Evolutionary conservation across 495 filamentous ascomycete genomes (phyloP), one percentile per base, ranked within the genome.

Genomic region (Penicillium turbatum): DNA sequence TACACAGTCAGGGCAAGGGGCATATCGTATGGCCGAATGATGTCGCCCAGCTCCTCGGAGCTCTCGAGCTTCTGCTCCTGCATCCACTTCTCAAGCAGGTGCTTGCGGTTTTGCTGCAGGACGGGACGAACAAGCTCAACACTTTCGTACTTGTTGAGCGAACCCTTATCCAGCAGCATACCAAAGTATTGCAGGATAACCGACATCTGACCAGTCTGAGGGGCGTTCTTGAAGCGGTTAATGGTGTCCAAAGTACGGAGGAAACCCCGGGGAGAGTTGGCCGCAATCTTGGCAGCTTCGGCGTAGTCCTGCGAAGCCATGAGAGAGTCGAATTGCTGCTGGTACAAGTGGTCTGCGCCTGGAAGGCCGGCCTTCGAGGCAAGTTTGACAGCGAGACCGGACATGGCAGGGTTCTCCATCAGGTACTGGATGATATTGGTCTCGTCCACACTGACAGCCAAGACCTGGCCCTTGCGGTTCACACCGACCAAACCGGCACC

Each of bases 101-200:
- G 90, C 76, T 97, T 97, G 42, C 93, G 84, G 64, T 89, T 91
- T 65, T 99, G 93, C 42, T 86, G 84, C 57, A 99, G 72, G 16
- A 99, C 93, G 34, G 95, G 92, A 43, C 88, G 82, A 9, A 93
- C 92, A 57, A 99, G 82, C 70, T 99, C 93, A 42, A 97, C 76
- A 54, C 91, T 95, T 72, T 99, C 93, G 54, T 92, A 84, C 62
- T 86, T 85, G 73, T 97, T 99, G 26, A 99, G 78, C 6, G 82
- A 79, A 27, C 92, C 91, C 81, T 97, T 96, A 64, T 99, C 93
- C 11, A 99, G 79, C 36, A 99, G 79, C 82, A 96, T 88, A 51
- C 95, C 92, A 57, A 99, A 99, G 75, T 97, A 99, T 66, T 96
- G 92, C 43, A 99, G 81, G 51, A 97, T 96, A 55, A 90, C 82